A percentile compares a stretch with the other conserved stretches of the same genome.
Evolutionary conservation across 75 land plant species (phyloP).

Genomic region (Cupressus sempervirens): DNA sequence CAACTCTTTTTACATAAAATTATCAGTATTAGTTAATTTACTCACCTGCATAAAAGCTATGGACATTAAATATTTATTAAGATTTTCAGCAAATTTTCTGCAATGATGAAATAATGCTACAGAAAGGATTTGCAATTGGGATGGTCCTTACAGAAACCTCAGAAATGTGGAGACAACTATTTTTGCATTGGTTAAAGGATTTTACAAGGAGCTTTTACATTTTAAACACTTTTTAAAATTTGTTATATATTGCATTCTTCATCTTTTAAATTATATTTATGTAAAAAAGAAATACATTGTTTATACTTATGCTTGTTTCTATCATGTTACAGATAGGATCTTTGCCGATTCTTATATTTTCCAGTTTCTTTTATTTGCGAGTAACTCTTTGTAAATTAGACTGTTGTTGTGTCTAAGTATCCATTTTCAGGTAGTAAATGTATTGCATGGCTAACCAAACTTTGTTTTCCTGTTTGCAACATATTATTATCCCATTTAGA

Average conservation of each 20-base stretch:
- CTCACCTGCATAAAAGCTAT: too few relatives aligned
- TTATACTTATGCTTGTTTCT: not conserved
- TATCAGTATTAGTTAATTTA: too few relatives aligned
- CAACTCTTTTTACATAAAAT: too few relatives aligned
- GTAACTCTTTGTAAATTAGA: not conserved
- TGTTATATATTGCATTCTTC: not conserved
- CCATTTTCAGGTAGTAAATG: not conserved
- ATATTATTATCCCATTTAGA: not conserved
- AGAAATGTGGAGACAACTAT: not conserved
- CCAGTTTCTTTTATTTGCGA: not conserved
- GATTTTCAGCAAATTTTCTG: too few relatives aligned
- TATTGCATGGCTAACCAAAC: conserved; percentile 2
- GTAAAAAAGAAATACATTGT: not conserved
- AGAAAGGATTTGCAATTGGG: not conserved
- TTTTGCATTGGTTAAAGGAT: not conserved
- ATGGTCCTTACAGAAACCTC: not conserved
- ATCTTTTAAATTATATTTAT: not conserved
- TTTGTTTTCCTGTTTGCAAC: conserved; percentile 2
- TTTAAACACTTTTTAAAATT: not conserved
- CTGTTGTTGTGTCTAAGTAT: not conserved
- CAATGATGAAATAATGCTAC: too few relatives aligned
- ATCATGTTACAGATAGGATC: not conserved
- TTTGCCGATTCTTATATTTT: not conserved
- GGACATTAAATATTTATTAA: too few relatives aligned
- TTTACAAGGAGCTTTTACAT: not conserved